phyloP scores from a whole-genome alignment of 2,329 filamentous ascomycete species.

The Penicillium concentricum region DNA sequence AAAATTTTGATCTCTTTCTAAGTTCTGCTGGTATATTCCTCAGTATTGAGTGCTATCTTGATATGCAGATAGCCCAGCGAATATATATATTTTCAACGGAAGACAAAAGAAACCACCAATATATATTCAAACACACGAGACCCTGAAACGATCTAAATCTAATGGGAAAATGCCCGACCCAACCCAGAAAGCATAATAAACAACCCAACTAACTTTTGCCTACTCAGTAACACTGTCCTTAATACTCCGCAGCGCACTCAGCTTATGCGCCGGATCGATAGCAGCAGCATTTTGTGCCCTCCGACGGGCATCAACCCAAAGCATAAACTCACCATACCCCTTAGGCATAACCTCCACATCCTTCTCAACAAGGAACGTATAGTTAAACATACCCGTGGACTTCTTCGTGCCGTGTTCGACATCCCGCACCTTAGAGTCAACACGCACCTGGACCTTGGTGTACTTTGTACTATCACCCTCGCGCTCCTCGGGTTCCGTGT shows the following conservation, averaged over 20 bases:
- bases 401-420: constrained; percentile 68
- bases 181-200: neutral
- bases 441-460: constrained; percentile 67
- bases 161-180: neutral
- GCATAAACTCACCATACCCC: constrained; percentile 64
- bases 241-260: constrained; percentile 34
- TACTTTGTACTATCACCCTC: constrained; percentile 49
- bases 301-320: constrained; percentile 61
- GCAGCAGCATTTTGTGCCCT: constrained; percentile 54
- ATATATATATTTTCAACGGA: neutral
- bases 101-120: neutral
- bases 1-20: neutral
- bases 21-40: neutral
- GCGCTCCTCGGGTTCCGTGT: constrained; percentile 62
- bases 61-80: neutral
- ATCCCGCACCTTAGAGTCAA: constrained; percentile 70
- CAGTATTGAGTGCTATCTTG: neutral
- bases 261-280: constrained; percentile 37
- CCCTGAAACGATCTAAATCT: neutral
- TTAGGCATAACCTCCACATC: constrained; percentile 66
- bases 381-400: constrained; percentile 73
- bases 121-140: neutral
- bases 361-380: constrained; percentile 67
- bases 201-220: neutral
- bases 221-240: constrained; percentile 43